Percentiles rank a stretch among this genome's conserved stretches.
Evolutionary conservation across 2,329 filamentous ascomycete genomes (phyloP).

Genomic region (Colletotrichum sp.): DNA sequence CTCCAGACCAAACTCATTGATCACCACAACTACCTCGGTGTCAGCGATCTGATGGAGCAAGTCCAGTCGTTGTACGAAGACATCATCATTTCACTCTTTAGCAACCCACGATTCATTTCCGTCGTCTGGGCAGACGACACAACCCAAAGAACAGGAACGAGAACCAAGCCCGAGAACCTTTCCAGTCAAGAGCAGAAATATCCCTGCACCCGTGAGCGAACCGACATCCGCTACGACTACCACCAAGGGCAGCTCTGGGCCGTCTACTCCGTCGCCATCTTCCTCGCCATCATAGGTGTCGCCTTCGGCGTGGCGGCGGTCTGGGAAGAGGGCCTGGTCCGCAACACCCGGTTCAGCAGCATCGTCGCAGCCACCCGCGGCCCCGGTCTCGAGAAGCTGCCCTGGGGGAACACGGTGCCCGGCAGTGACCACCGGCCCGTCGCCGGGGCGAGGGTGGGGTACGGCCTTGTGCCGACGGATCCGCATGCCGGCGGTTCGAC

Average conservation of each 20-base stretch:
- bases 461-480: conserved; percentile 20
- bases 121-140: conserved; percentile 33
- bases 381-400: conserved; percentile 35
- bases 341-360: conserved; percentile 41
- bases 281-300: conserved; percentile 29
- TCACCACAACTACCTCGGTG: no score
- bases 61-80: conserved; percentile 36
- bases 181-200: no score
- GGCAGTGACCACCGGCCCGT: conserved; percentile 12
- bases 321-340: conserved; percentile 33
- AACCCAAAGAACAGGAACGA: no score
- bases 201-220: conserved; percentile 30
- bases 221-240: conserved; percentile 31
- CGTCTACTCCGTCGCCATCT: conserved; percentile 36
- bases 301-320: conserved; percentile 33
- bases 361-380: conserved; percentile 43
- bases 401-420: conserved; percentile 20
- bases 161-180: no score
- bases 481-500: conserved; percentile 22
- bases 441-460: conserved; percentile 16
- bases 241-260: conserved; percentile 34
- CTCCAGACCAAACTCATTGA: no score
- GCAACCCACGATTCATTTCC: conserved; percentile 35
- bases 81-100: conserved; percentile 38
- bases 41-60: no score